A percentile compares a stretch with the other conserved stretches of the same genome.
Evolutionary conservation across 2,329 filamentous ascomycete species (phyloP).

Genomic region (Arachnopeziza araneosa): DNA sequence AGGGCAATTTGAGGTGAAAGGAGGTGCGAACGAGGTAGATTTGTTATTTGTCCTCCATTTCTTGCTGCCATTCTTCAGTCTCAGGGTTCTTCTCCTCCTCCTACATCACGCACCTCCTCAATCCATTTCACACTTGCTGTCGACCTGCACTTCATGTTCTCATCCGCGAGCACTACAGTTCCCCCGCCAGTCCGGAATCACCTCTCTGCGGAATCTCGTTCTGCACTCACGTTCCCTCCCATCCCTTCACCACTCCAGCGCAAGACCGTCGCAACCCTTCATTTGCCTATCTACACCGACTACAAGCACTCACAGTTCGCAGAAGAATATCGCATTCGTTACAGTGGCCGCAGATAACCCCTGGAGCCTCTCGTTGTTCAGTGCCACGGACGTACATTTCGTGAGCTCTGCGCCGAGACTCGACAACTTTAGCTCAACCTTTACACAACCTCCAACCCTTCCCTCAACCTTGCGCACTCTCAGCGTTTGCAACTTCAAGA

Average conservation of each 20-base stretch:
- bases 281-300: constrained; percentile 6
- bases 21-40: constrained; percentile 22
- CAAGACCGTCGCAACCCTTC: constrained; percentile 12
- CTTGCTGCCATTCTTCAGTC: constrained; percentile 10
- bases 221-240: constrained; percentile 10
- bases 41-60: constrained; percentile 10
- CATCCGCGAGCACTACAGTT: constrained; percentile 17
- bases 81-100: constrained; percentile 7
- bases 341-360: neutral
- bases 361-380: neutral
- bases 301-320: neutral
- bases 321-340: neutral
- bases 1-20: constrained; percentile 10
- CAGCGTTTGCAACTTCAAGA: neutral
- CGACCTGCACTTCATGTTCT: constrained; percentile 21
- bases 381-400: neutral
- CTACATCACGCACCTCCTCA: neutral
- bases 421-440: neutral
- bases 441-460: neutral
- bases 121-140: constrained; percentile 10
- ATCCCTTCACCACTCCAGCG: constrained; percentile 3
- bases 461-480: neutral
- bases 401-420: constrained; percentile 1
- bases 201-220: constrained; percentile 10
- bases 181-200: constrained; percentile 6